Percentiles rank a stretch among this genome's conserved stretches.
These are phyloP conservation scores for Aegilops tauschii DNA, from an alignment of 176 grass and related monocot species.

Conservation along the genomic window DNA sequence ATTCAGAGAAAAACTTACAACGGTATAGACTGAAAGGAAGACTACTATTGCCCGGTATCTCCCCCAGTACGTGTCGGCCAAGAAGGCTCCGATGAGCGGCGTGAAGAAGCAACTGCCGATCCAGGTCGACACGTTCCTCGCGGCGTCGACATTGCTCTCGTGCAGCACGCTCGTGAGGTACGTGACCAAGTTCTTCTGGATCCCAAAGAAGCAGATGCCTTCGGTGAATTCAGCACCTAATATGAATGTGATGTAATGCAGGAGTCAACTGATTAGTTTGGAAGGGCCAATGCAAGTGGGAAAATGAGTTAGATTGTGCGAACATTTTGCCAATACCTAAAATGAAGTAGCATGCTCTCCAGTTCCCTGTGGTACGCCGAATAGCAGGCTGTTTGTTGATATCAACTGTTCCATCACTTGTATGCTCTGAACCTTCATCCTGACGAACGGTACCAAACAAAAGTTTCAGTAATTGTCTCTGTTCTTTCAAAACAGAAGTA, in stretches of 20 bases:
- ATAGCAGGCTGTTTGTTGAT: conserved; percentile 12
- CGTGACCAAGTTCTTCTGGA: neutral
- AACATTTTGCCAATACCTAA: conserved; percentile 1
- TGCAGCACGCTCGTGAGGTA: neutral
- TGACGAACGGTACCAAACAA: neutral
- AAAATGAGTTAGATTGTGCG: neutral
- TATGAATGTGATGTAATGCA: too few relatives aligned
- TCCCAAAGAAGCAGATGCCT: neutral
- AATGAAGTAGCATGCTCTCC: conserved; percentile 42
- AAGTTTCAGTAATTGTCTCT: too few relatives aligned
- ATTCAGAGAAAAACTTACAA: neutral
- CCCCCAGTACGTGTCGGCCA: conserved; percentile 14
- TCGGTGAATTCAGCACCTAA: neutral
- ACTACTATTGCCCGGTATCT: neutral
- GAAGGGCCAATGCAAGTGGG: too few relatives aligned
- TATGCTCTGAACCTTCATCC: neutral
- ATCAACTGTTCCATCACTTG: conserved; percentile 34
- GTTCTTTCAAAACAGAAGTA: too few relatives aligned
- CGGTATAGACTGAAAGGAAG: neutral
- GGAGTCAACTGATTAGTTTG: too few relatives aligned
- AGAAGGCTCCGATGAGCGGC: neutral
- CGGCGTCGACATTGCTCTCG: conserved; percentile 3
- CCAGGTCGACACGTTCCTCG: neutral
- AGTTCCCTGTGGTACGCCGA: conserved; percentile 13
- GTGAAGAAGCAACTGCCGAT: conserved; percentile 2